Percentiles rank a stretch among this genome's conserved stretches.
Evolutionary conservation across 2,329 filamentous ascomycete genomes (phyloP).

Genomic region (Metarhizium guizhouense): DNA sequence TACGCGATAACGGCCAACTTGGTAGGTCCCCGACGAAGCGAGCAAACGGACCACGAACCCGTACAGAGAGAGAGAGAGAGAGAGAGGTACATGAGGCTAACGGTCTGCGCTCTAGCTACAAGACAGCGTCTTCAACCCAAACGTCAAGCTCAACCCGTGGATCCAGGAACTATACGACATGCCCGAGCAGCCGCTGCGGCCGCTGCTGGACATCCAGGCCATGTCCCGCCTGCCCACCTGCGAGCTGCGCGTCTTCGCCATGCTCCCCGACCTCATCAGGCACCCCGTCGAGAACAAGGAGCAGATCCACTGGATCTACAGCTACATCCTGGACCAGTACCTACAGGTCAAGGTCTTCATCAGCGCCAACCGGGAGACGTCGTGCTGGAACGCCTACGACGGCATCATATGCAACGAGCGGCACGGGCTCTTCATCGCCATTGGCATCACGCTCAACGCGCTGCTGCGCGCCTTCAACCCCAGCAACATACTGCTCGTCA

Average conservation of each 20-base stretch:
- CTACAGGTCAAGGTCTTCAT: background rate
- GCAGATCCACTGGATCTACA: background rate
- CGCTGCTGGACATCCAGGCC: background rate
- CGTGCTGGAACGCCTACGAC: background rate
- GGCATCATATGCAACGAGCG: background rate
- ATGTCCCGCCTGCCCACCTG: background rate
- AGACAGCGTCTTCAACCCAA: background rate
- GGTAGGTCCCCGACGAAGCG: background rate
- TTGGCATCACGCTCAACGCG: background rate
- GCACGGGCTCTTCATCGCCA: background rate
- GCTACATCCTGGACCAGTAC: background rate
- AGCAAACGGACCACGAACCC: no score
- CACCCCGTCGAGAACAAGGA: background rate
- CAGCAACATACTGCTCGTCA: background rate
- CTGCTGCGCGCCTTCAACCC: background rate
- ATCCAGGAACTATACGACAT: background rate
- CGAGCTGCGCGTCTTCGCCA: background rate
- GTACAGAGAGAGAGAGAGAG: no score
- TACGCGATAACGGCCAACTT: background rate
- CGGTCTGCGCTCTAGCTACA: background rate
- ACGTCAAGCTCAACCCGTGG: background rate
- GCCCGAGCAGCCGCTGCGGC: background rate
- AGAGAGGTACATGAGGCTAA: no score
- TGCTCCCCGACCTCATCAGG: background rate
- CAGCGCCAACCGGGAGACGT: background rate